Conservation (phyloP, 2,329 filamentous ascomycete genomes). For the Tetracladium maxilliforme region DNA sequence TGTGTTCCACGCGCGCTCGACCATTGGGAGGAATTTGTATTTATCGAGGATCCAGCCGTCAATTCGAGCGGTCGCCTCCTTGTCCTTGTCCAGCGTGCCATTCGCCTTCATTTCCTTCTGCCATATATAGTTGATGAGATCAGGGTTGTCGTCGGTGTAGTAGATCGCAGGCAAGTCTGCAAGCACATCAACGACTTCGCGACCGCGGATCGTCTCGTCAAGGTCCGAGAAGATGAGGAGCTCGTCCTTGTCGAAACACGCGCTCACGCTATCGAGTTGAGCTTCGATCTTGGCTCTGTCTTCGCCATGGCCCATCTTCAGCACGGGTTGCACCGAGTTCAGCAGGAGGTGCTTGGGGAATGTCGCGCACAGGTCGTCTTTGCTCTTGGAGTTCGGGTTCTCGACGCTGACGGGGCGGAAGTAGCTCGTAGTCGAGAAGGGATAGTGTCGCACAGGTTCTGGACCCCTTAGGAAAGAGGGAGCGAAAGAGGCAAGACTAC, state of each 20-base stretch:
- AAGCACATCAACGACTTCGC: conserved; percentile 29
- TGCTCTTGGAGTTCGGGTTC: too few species aligned
- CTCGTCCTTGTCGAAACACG: conserved; percentile 28
- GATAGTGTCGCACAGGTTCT: too few species aligned
- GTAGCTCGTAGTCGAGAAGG: too few species aligned
- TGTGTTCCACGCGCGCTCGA: conserved; percentile 34
- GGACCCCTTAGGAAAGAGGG: too few species aligned
- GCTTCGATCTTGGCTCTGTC: conserved; percentile 21
- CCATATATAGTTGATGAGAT: conserved; percentile 30
- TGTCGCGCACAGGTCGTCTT: too few species aligned
- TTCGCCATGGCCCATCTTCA: conserved; percentile 33
- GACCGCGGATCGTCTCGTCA: conserved; percentile 27
- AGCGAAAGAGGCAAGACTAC: too few species aligned
- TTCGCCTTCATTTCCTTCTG: conserved; percentile 25
- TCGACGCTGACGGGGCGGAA: too few species aligned
- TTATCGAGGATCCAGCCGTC: conserved; percentile 40
- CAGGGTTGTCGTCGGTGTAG: conserved; percentile 25
- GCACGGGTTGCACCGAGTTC: too few species aligned
- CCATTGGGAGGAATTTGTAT: conserved; percentile 47
- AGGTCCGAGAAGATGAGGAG: conserved; percentile 45
- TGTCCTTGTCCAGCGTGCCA: conserved; percentile 19
- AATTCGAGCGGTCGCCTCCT: conserved; percentile 14
- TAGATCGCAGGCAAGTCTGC: conserved; percentile 24
- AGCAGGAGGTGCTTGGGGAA: too few species aligned
- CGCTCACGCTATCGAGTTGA: conserved; percentile 35